Base-by-base conservation (phyloP, 2,329 filamentous ascomycete species). In the Drechslerella dactyloides region DNA sequence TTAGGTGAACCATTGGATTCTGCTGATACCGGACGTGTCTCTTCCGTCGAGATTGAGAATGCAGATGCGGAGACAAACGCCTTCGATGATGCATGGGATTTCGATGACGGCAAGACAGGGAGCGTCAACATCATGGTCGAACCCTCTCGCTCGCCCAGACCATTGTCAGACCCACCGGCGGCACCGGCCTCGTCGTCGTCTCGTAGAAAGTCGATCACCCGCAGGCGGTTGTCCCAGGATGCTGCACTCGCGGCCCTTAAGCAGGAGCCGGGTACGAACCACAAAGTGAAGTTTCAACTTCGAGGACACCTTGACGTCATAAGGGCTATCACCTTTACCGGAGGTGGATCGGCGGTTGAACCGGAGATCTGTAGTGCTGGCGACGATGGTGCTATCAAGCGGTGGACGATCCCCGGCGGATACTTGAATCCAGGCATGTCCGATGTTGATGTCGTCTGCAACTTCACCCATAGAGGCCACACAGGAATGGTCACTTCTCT, bases 361-460 rank as follows among this genome's bases (percentile, higher is more conserved):
- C 94, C 94, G 1, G 94, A 99, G 80, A 93, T 99, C 60, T 97
- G 93, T 80, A 99, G 93, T 1, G 91, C 90, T 55, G 91, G 93
- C 63, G 94, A 99, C 77, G 94, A 99, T 78, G 93, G 93, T 65
- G 90, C 93, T 76, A 90, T 99, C 79, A 99, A 99, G 80, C 87
- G 94, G 58, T 99, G 96, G 88, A 93, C 96, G 77, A 92, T 99
- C 70, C 94, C 94, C 8, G 86, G 86, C 17, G 88, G 90, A 46
- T 90, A 93, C 74, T 89, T 84, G 80, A 81, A 78, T 78, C 86
- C 80, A 75, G 84, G 84, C 19, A 84, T 85, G 56, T 90, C 87
- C 27, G 94, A 97, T 79, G 84, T 97, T 23, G 94, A 99, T 78
- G 92, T 97, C 8, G 88, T 87, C 33, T 93, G 92, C 74, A 94